These are phyloP conservation scores for Spergularia bocconei DNA, from an alignment of 148 eudicot species.

Conservation along the genomic window DNA sequence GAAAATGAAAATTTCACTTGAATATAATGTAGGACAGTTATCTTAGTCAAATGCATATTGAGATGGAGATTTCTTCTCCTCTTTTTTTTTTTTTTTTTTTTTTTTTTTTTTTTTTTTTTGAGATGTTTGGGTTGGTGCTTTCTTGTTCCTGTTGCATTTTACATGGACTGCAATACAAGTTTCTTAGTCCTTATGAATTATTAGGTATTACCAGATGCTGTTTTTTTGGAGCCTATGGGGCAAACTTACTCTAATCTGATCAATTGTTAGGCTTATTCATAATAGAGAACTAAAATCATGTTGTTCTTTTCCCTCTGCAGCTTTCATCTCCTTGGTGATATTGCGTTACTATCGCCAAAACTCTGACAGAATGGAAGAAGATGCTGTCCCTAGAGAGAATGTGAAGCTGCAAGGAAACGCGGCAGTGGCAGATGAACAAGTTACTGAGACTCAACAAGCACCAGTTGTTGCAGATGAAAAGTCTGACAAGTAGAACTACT, in stretches of 20 bases:
- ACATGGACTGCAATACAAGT: too few species aligned
- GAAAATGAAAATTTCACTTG: too few species aligned
- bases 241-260: not conserved
- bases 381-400: conserved; percentile 15
- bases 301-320: conserved; percentile 36
- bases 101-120: too few species aligned
- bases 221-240: too few species aligned
- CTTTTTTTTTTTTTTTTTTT: too few species aligned
- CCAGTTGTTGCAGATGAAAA: conserved; percentile 36
- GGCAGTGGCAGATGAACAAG: conserved; percentile 26
- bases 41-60: too few species aligned
- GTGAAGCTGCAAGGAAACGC: conserved; percentile 12
- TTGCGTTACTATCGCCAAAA: conserved; percentile 54
- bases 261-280: not conserved
- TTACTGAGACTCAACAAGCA: conserved; percentile 36
- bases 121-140: too few species aligned
- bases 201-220: too few species aligned
- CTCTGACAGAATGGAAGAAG: conserved; percentile 32
- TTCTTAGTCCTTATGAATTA: too few species aligned
- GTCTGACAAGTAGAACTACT: conserved; percentile 6
- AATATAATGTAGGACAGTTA: too few species aligned
- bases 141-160: too few species aligned
- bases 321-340: conserved; percentile 66
- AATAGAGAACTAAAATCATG: not conserved
- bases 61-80: too few species aligned